These are phyloP conservation scores for Herpetomonas samuelpessoai DNA, from an alignment of 208 protist species.

Conservation along the genomic window DNA sequence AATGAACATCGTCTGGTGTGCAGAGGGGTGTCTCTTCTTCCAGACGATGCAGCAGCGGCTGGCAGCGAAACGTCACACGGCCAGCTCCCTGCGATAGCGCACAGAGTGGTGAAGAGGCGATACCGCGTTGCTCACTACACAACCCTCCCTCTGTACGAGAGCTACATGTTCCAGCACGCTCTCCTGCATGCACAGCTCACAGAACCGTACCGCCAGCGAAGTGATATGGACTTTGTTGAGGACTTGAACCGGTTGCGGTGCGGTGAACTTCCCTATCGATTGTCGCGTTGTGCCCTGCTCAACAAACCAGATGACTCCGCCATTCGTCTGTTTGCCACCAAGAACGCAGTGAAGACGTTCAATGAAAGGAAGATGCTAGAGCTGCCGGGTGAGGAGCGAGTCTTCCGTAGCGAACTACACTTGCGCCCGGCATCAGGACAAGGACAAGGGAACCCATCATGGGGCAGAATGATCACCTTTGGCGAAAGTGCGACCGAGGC, in stretches of 20 bases:
- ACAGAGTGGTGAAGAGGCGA: neutral
- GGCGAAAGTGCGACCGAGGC: neutral
- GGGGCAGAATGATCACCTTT: too few species aligned
- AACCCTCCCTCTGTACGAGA: slow-evolving; percentile 57
- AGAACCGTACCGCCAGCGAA: slow-evolving; percentile 36
- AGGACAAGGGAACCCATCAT: neutral
- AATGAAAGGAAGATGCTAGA: slow-evolving; percentile 73
- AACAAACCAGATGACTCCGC: slow-evolving; percentile 53
- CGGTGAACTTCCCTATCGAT: slow-evolving; percentile 54
- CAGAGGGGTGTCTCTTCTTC: neutral
- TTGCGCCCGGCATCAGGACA: neutral
- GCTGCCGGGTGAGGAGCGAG: slow-evolving; percentile 33
- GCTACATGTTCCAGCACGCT: slow-evolving; percentile 50
- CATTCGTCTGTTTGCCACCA: slow-evolving; percentile 70
- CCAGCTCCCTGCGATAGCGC: neutral
- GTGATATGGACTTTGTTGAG: slow-evolving; percentile 46
- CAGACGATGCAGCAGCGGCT: too few species aligned
- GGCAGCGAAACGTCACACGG: neutral
- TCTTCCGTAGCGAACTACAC: slow-evolving; percentile 51
- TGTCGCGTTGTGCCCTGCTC: slow-evolving; percentile 54
- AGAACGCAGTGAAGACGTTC: slow-evolving; percentile 52
- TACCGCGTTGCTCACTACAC: slow-evolving; percentile 24
- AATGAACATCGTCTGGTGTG: neutral
- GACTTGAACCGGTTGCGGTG: slow-evolving; percentile 64
- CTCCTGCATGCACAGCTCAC: slow-evolving; percentile 69